Base-by-base conservation (phyloP, 805 yeast species). In the Saturnispora diversa region DNA sequence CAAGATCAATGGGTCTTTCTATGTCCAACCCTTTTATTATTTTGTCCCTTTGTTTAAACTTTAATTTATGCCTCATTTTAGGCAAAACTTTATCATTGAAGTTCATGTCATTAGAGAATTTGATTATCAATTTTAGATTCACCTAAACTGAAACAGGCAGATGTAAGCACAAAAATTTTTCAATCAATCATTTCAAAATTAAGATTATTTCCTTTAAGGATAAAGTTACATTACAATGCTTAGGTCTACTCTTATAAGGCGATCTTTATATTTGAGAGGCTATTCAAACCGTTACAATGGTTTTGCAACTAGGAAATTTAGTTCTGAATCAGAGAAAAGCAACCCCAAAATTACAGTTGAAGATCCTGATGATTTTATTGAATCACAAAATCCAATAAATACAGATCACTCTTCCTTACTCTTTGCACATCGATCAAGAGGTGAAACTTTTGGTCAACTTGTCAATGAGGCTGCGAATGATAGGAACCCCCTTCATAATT, bases 381-480 rank as follows among this genome's bases (percentile, higher is more conserved):
- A 42, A 29, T 39, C 47, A 3, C 41, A 48, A 8, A 39, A 51
- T 21, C 43, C 54, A 12, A 51, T 62, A 3, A 46, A 50, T 1
- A 30, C 43, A 5, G 54, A 51, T 10, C 44, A 45, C 22, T 50
- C 62, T 2, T 46, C 53, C 4, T 33, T 65, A 11, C 53, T 56
- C 4, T 66, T 53, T 49, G 63, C 68, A 1, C 59, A 64, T 40
- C 46, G 64, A 27, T 52, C 60, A 19, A 62, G 59, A 11, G 63
- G 68, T 15, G 68, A 66, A 43, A 57, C 64, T 0, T 66, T 64
- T 57, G 72, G 72, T 0, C 70, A 65, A 40, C 51, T 67, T 1
- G 71, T 66, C 7, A 57, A 61, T 37, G 66, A 60, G 40, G 57
- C 55, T 9, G 51, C 58, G 21, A 58, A 65, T 33, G 68, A 62